Percentiles rank a stretch among this genome's conserved stretches.
phyloP scores from a whole-genome alignment of 1,284 basidiomycete genomes.

The Leucoagaricus sp. region DNA sequence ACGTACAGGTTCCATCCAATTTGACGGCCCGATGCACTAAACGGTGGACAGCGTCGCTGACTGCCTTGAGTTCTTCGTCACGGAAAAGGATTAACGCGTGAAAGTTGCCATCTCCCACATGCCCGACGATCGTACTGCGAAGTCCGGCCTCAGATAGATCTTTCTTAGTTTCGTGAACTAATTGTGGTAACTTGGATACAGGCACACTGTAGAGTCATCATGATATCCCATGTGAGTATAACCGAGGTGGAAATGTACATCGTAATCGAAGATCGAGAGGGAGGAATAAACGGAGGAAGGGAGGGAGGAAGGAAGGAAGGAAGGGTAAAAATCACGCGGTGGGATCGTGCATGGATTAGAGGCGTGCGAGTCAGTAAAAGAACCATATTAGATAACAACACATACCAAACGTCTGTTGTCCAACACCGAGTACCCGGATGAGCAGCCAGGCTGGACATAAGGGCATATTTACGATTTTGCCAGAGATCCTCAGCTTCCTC shows the following conservation, averaged over 20 bases:
- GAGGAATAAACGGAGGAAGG: no score
- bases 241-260: no score
- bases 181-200: conserved; percentile 68
- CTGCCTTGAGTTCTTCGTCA: conserved; percentile 57
- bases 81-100: conserved; percentile 71
- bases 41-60: conserved; percentile 64
- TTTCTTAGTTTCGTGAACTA: conserved; percentile 74
- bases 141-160: conserved; percentile 68
- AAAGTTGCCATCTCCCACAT: conserved; percentile 86
- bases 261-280: no score
- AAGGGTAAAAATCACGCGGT: not conserved
- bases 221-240: not conserved
- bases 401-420: conserved; percentile 87
- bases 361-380: not conserved
- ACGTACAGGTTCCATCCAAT: conserved; percentile 74
- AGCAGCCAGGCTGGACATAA: conserved; percentile 72
- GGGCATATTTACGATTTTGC: conserved; percentile 85
- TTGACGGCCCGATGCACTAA: conserved; percentile 67
- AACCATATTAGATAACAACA: not conserved
- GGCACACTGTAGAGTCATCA: conserved; percentile 62
- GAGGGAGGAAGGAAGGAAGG: not conserved
- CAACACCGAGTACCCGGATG: conserved; percentile 70
- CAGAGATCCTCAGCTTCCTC: conserved; percentile 82
- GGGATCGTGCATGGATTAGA: not conserved
- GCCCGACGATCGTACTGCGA: conserved; percentile 76